phyloP scores from a whole-genome alignment of 2,329 filamentous ascomycete species.

The Pleoardoris graminearum region DNA sequence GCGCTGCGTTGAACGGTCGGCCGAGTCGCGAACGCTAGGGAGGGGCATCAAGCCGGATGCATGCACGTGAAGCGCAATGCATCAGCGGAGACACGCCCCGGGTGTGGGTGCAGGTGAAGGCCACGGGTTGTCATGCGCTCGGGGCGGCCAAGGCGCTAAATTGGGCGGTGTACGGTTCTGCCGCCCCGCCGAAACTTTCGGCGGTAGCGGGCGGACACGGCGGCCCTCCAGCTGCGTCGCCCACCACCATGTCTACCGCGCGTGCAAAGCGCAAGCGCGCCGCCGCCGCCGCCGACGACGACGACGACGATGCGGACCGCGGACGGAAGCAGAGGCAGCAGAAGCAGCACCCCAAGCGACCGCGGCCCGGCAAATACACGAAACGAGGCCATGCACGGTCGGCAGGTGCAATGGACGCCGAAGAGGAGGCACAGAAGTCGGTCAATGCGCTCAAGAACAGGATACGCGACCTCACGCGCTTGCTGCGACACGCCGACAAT shows the following conservation, averaged over 20 bases:
- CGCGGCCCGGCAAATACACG: constrained; percentile 13
- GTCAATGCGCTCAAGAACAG: constrained; percentile 71
- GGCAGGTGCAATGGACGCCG: background rate
- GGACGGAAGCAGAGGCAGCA: constrained; percentile 29
- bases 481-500: constrained; percentile 60
- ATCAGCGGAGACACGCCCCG: background rate
- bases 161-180: constrained; percentile 25
- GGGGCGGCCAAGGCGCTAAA: constrained; percentile 23
- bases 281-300: constrained; percentile 22
- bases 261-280: constrained; percentile 42
- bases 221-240: background rate
- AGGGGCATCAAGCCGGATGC: too few species aligned
- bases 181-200: constrained; percentile 40
- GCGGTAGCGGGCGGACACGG: background rate
- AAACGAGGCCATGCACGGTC: background rate
- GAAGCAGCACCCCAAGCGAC: constrained; percentile 24
- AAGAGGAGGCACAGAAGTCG: constrained; percentile 21
- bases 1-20: too few species aligned
- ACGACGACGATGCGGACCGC: too few species aligned
- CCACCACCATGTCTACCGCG: constrained; percentile 43
- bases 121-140: constrained; percentile 18
- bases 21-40: too few species aligned
- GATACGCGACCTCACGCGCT: constrained; percentile 68
- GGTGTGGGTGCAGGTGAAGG: background rate
- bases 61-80: too few species aligned